Percentiles rank a stretch among this genome's conserved stretches.
Evolutionary conservation across 495 filamentous ascomycete species (phyloP).

Genomic region (Pseudevernia furfuracea): DNA sequence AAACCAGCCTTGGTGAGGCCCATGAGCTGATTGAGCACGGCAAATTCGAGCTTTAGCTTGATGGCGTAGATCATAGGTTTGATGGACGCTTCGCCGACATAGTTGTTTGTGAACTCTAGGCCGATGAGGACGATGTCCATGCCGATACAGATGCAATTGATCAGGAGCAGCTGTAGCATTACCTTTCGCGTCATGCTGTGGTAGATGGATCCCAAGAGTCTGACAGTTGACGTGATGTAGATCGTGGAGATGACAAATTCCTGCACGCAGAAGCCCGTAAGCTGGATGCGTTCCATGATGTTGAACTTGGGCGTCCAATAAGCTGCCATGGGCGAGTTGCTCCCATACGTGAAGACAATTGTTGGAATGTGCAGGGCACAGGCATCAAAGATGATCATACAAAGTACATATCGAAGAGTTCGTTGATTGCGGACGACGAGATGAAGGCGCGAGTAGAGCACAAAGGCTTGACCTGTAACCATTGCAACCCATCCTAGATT

Average conservation of each 20-base stretch:
- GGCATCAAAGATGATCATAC: constrained; percentile 53
- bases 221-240: constrained; percentile 51
- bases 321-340: constrained; percentile 38
- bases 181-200: constrained; percentile 43
- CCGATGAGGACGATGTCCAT: constrained; percentile 50
- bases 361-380: constrained; percentile 49
- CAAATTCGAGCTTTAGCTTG: constrained; percentile 61
- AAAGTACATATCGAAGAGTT: constrained; percentile 44
- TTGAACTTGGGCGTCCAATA: constrained; percentile 40
- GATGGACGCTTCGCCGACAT: constrained; percentile 52
- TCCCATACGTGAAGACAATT: constrained; percentile 49
- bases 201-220: constrained; percentile 41
- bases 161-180: constrained; percentile 50
- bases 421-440: constrained; percentile 46
- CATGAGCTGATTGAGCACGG: constrained; percentile 44
- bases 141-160: constrained; percentile 51
- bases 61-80: constrained; percentile 56
- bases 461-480: constrained; percentile 59
- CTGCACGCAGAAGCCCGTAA: constrained; percentile 55
- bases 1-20: constrained; percentile 34
- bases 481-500: constrained; percentile 48
- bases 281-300: constrained; percentile 57
- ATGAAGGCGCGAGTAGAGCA: constrained; percentile 62
- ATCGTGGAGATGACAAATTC: constrained; percentile 53
- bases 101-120: constrained; percentile 49